These are phyloP conservation scores for Alternaria viburni DNA, from an alignment of 2,329 filamentous ascomycete genomes.

Conservation along the genomic window DNA sequence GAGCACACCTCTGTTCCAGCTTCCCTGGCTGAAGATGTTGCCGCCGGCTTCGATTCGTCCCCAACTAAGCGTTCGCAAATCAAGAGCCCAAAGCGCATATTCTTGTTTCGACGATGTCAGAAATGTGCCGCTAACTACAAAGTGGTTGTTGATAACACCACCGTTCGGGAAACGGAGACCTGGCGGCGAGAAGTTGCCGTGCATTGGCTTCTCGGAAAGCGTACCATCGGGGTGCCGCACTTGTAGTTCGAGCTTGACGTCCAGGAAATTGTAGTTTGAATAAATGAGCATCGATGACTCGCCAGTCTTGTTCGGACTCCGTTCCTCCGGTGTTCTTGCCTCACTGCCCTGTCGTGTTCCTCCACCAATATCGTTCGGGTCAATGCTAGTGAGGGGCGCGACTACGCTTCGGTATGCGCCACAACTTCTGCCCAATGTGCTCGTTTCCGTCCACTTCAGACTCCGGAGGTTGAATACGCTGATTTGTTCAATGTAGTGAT, in stretches of 20 bases:
- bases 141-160: constrained; percentile 92
- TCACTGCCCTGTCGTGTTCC: constrained; percentile 52
- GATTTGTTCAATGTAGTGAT: constrained; percentile 98
- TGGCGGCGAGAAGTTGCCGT: constrained; percentile 82
- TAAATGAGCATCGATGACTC: constrained; percentile 88
- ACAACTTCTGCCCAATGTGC: constrained; percentile 85
- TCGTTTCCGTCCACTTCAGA: constrained; percentile 93
- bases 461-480: constrained; percentile 97
- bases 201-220: constrained; percentile 87
- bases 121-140: constrained; percentile 96
- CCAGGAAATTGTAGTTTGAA: constrained; percentile 98
- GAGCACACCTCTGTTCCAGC: constrained; percentile 93
- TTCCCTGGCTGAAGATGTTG: constrained; percentile 93
- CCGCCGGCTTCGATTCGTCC: constrained; percentile 91
- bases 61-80: constrained; percentile 88
- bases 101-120: constrained; percentile 98
- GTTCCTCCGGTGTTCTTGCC: constrained; percentile 45
- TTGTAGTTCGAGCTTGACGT: constrained; percentile 94
- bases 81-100: constrained; percentile 94
- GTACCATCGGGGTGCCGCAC: constrained; percentile 83
- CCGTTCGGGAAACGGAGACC: constrained; percentile 95
- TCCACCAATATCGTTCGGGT: constrained; percentile 71
- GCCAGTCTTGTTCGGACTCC: constrained; percentile 37
- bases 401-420: constrained; percentile 97
- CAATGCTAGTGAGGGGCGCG: constrained; percentile 74